A percentile compares a stretch with the other conserved stretches of the same genome.
phyloP scores from a whole-genome alignment of 169 alveolate species.

The Eimeria sp. region DNA sequence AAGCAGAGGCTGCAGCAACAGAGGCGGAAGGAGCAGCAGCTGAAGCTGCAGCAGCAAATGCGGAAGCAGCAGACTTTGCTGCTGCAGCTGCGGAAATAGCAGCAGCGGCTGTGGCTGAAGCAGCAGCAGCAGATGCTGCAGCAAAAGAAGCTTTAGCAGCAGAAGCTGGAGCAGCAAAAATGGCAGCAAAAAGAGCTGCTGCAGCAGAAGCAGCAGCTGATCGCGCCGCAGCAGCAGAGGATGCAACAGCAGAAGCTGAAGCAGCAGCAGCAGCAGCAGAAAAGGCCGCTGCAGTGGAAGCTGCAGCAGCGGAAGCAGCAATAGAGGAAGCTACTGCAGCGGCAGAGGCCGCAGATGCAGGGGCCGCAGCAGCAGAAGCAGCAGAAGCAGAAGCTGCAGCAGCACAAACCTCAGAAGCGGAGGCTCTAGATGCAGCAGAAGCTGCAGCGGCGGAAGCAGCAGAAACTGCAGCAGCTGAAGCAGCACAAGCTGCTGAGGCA shows the following conservation, averaged over 20 bases:
- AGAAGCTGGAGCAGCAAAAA: not conserved
- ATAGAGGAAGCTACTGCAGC: not conserved
- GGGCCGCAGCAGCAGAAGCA: not conserved
- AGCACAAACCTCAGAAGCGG: not conserved
- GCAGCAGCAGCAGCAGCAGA: constrained; percentile 18
- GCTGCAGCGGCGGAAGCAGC: constrained; percentile 8
- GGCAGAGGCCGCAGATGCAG: constrained; percentile 9
- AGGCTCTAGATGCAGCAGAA: not conserved
- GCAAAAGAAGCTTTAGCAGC: not conserved
- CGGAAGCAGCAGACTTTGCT: not conserved
- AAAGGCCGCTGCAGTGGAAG: not conserved
- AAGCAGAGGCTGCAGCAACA: not conserved
- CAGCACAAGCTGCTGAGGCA: not conserved
- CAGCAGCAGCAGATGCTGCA: not conserved
- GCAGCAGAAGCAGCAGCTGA: constrained; percentile 2
- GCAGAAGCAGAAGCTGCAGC: not conserved
- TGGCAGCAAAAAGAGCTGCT: not conserved
- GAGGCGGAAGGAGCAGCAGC: not conserved
- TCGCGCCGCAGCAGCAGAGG: not conserved
- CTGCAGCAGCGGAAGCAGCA: not conserved
- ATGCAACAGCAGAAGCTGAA: not conserved
- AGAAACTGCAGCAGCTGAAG: not conserved
- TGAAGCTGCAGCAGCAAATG: not conserved
- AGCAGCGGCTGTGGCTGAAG: constrained; percentile 20
- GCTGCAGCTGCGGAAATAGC: constrained; percentile 19